Percentiles rank a stretch among this genome's conserved stretches.
These are phyloP conservation scores for Setaria viridis DNA, from an alignment of 202 grass and related monocot species.

Conservation along the genomic window DNA sequence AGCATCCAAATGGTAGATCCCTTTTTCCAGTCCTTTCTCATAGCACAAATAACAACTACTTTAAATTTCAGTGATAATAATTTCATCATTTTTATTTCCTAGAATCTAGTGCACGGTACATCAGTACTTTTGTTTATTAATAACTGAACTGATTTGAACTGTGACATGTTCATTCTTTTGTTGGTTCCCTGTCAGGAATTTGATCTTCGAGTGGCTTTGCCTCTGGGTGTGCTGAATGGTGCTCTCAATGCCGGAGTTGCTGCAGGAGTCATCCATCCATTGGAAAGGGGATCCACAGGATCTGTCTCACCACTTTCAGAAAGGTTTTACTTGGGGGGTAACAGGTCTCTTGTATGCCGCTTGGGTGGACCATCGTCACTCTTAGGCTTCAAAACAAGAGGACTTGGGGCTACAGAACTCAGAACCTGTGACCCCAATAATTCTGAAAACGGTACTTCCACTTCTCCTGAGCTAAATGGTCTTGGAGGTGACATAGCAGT, in stretches of 20 bases:
- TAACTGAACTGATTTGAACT: slow-evolving; percentile 19
- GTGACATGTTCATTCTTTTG: slow-evolving; percentile 20
- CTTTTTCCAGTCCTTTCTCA: too few species aligned
- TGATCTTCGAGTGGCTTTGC: slow-evolving; percentile 82
- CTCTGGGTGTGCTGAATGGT: slow-evolving; percentile 67
- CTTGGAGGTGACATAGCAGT: slow-evolving; percentile 63
- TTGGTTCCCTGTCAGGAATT: slow-evolving; percentile 71
- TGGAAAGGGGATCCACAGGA: slow-evolving; percentile 55
- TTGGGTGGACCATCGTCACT: slow-evolving; percentile 75
- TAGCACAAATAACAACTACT: slow-evolving; percentile 1
- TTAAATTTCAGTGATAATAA: slow-evolving; percentile 7
- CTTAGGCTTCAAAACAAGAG: slow-evolving; percentile 75
- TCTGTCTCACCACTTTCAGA: slow-evolving; percentile 60
- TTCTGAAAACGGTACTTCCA: slow-evolving; percentile 43
- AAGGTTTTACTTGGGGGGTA: slow-evolving; percentile 77
- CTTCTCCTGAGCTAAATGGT: slow-evolving; percentile 53
- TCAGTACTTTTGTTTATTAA: background rate
- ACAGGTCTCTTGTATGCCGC: slow-evolving; percentile 65
- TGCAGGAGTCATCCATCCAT: slow-evolving; percentile 69
- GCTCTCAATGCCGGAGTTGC: slow-evolving; percentile 78
- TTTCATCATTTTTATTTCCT: slow-evolving; percentile 1
- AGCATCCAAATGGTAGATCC: too few species aligned
- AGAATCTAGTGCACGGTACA: slow-evolving; percentile 12
- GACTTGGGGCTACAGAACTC: slow-evolving; percentile 43
- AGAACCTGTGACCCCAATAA: slow-evolving; percentile 36